Evolutionary conservation across 106 monocot species (phyloP).

Genomic region (Dioscorea alata): DNA sequence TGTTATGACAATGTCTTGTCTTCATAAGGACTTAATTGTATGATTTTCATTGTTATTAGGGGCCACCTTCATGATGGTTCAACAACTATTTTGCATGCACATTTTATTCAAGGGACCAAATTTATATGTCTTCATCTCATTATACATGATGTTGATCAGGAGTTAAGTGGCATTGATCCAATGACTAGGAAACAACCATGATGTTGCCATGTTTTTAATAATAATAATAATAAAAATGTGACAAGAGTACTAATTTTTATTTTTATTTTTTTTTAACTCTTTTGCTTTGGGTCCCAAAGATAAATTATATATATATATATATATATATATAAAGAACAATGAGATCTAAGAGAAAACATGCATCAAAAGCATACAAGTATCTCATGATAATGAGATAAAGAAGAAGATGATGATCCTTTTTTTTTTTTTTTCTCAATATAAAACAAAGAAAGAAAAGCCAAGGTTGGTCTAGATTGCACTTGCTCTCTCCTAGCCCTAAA

Average conservation of each 20-base stretch:
- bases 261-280: background rate
- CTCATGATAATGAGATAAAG: conserved; percentile 19
- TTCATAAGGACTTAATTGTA: too few species aligned
- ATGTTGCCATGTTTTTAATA: too few species aligned
- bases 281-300: background rate
- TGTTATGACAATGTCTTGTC: too few species aligned
- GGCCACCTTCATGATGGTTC: background rate
- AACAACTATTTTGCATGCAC: background rate
- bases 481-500: background rate
- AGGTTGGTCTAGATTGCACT: conserved; percentile 3
- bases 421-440: background rate
- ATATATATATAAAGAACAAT: too few species aligned
- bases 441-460: conserved; percentile 11
- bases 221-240: too few species aligned
- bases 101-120: background rate
- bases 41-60: too few species aligned
- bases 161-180: background rate
- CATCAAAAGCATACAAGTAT: conserved; percentile 30
- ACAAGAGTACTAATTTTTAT: background rate
- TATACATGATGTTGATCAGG: background rate
- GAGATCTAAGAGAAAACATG: conserved; percentile 1
- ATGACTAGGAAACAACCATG: too few species aligned
- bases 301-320: too few species aligned
- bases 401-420: conserved; percentile 29
- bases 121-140: background rate